Base-by-base conservation (phyloP, 2,329 filamentous ascomycete species). In the Claviceps maximensis region DNA sequence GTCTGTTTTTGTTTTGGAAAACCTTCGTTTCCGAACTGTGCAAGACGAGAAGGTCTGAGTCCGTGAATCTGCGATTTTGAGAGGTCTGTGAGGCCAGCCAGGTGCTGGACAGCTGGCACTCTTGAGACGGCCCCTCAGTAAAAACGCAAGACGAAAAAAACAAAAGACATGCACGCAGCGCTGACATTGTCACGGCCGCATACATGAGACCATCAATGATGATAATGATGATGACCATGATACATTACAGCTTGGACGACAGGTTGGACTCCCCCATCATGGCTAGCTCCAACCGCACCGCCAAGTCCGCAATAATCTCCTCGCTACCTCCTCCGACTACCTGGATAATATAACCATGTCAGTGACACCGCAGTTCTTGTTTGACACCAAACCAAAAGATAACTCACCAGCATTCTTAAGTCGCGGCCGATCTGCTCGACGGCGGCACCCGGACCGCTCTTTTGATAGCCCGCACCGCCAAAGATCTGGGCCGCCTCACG, bases 321-420 rank as follows among this genome's bases (percentile, higher is more conserved):
- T 79, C 76, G 54, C 75, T 78, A 0, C 76, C 76, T 12, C 75
- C 76, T 3, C 76, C 75, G 0, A 78, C 69, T 10, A 77, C 74
- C 74, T 74, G 54, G 10, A 59, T n/a, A n/a, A n/a, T n/a, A 50
- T 6, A 13, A n/a, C 1, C 33, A 38, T 7, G 56, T 44, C 36
- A 53, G 47, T 31, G 49, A 45, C 25, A 27, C 21, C 21, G 1
- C 5, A 19, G 13, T 23, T 13, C 12, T 2, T 50, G 47, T 31
- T 49, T 49, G 50, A 29, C 54, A 40, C 5, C 19, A 2, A 25
- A 40, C 5, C 19, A 2, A 25, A 13, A 38, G n/a, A 17, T 21
- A 17, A 56, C 57, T 57, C 23, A 59, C 57, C 53, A 58, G 19
- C 55, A 58, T 59, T 25, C 76, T 65, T 40, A 79, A 60, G 61